A percentile compares a stretch with the other conserved stretches of the same genome.
Evolutionary conservation across 176 grass and related monocot genomes (phyloP).

Genomic region (Carex littledalei): DNA sequence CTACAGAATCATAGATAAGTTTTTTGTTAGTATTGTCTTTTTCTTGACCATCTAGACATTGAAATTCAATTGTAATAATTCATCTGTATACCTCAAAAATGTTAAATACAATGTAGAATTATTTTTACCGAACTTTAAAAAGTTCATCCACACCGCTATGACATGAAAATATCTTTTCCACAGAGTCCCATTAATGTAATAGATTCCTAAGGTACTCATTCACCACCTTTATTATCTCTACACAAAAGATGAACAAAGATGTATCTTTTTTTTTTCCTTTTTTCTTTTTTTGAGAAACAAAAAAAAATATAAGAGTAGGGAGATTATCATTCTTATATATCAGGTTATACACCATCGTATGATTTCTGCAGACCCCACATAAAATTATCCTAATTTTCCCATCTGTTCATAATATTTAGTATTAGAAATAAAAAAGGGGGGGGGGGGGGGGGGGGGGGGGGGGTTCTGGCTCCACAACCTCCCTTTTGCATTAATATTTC

Average conservation of each 20-base stretch:
- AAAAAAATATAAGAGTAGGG: neutral
- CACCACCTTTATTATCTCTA: neutral
- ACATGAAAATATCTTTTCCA: neutral
- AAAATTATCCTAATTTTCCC: neutral
- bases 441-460: neutral
- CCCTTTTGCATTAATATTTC: neutral
- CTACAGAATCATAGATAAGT: conserved; percentile 43
- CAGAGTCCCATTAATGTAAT: neutral
- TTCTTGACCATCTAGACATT: neutral
- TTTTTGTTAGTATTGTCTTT: neutral
- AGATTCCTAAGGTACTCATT: neutral
- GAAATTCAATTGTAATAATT: neutral
- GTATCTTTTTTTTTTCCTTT: neutral
- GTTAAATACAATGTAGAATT: neutral
- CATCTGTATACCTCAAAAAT: neutral
- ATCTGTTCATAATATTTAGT: neutral
- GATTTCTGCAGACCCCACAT: neutral
- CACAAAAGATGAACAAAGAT: neutral
- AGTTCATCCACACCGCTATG: neutral
- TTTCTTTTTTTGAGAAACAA: neutral
- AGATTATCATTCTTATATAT: neutral
- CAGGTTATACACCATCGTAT: neutral
- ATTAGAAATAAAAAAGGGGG: neutral
- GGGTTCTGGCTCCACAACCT: neutral
- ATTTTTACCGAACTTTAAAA: neutral